Evolutionary conservation across 2,329 filamentous ascomycete species (phyloP).

Genomic region (Ophiostoma sp.): DNA sequence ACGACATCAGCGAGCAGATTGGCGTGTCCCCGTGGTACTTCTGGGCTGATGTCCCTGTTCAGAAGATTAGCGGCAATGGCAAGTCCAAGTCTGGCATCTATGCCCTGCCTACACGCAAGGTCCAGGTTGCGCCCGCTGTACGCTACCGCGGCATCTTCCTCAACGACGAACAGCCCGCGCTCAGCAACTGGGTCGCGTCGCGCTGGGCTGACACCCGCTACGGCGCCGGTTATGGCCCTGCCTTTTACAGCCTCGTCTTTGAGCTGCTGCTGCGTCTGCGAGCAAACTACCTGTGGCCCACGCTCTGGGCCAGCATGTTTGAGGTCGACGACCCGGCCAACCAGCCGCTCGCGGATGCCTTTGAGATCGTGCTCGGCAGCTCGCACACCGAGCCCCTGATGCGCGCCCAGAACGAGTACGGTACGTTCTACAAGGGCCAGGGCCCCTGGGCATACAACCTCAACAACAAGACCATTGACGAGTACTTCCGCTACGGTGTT

Average conservation of each 20-base stretch:
- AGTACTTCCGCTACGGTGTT: slow-evolving; percentile 64
- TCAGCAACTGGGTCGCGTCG: slow-evolving; percentile 58
- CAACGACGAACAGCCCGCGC: slow-evolving; percentile 63
- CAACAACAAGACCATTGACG: slow-evolving; percentile 62
- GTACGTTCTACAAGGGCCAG: slow-evolving; percentile 41
- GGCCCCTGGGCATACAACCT: slow-evolving; percentile 65
- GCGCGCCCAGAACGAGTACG: slow-evolving; percentile 54
- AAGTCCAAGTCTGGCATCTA: slow-evolving; percentile 47
- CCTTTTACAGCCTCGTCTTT: slow-evolving; percentile 64
- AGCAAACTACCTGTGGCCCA: slow-evolving; percentile 71
- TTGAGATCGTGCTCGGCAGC: slow-evolving; percentile 65
- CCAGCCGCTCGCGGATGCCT: slow-evolving; percentile 66
- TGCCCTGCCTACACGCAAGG: slow-evolving; percentile 47
- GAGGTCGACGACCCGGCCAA: slow-evolving; percentile 64
- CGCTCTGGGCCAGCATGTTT: slow-evolving; percentile 62
- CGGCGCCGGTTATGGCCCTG: slow-evolving; percentile 48
- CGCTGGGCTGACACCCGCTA: slow-evolving; percentile 42
- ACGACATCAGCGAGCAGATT: slow-evolving; percentile 67
- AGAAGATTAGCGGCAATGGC: slow-evolving; percentile 25
- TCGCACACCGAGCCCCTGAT: slow-evolving; percentile 70
- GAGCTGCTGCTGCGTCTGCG: slow-evolving; percentile 64
- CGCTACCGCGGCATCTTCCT: slow-evolving; percentile 66
- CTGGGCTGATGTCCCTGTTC: slow-evolving; percentile 57
- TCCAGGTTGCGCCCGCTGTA: slow-evolving; percentile 55
- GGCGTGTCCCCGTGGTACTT: slow-evolving; percentile 67